Conservation (phyloP, 2,329 filamentous ascomycete species). For the Xylaria sp. region DNA sequence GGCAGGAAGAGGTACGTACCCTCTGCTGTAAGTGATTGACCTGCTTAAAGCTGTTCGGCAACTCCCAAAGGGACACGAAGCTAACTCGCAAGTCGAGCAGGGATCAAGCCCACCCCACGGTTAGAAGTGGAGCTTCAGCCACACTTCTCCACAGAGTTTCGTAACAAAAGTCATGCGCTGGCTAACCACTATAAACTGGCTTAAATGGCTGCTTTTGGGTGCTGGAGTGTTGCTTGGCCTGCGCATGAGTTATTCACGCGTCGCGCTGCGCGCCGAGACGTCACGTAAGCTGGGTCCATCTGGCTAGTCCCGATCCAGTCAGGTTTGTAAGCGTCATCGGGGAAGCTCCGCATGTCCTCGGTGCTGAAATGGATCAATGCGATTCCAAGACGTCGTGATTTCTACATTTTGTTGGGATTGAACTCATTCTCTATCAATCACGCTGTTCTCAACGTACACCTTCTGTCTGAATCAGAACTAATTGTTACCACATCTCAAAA, state of each 20-base stretch:
- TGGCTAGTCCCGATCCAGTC: not conserved
- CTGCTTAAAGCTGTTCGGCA: not conserved
- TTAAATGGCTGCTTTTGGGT: not conserved
- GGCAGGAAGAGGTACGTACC: not conserved
- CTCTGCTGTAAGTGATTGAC: too few species aligned
- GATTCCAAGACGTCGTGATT: slow-evolving; percentile 9
- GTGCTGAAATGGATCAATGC: slow-evolving; percentile 1
- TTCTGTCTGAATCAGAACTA: not conserved
- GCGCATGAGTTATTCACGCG: not conserved
- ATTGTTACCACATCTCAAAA: slow-evolving; percentile 9
- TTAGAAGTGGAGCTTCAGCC: slow-evolving; percentile 17
- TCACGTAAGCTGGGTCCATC: not conserved
- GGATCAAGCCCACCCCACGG: slow-evolving; percentile 3
- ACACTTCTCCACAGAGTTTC: slow-evolving; percentile 3
- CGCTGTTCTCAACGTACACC: not conserved
- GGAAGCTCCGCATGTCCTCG: slow-evolving; percentile 18
- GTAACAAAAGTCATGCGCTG: not conserved
- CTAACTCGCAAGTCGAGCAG: slow-evolving; percentile 2
- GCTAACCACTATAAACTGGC: not conserved
- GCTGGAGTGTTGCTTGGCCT: not conserved
- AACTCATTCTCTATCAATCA: not conserved
- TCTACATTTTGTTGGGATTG: not conserved
- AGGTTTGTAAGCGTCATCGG: slow-evolving; percentile 18
- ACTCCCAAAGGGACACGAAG: not conserved
- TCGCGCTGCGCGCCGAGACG: not conserved